A percentile compares a stretch with the other conserved stretches of the same genome.
phyloP scores from a whole-genome alignment of 1,284 basidiomycete species.

The Ceratobasidium sp. region DNA sequence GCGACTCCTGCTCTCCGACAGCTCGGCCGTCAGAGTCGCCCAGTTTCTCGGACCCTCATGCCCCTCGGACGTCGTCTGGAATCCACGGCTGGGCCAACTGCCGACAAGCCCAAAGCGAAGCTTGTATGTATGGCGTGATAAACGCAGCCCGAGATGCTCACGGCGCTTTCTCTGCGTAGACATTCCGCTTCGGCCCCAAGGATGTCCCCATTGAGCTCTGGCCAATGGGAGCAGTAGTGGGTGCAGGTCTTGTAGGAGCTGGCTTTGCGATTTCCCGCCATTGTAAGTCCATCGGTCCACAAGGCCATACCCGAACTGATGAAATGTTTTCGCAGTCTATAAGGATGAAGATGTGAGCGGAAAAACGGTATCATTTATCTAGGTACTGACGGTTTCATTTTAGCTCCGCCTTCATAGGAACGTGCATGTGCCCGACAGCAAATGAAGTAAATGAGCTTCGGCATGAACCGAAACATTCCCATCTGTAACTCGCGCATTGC shows the following conservation, averaged over 20 bases:
- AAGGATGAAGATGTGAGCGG: constrained; percentile 37
- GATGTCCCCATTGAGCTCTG: constrained; percentile 43
- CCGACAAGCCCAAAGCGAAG: constrained; percentile 26
- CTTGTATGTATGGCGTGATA: constrained; percentile 16
- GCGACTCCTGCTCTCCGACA: constrained; percentile 21
- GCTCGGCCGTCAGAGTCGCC: neutral
- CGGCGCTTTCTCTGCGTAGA: constrained; percentile 9
- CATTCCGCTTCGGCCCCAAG: constrained; percentile 41
- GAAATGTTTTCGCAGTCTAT: constrained; percentile 12
- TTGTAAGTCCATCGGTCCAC: constrained; percentile 7
- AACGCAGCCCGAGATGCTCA: neutral
- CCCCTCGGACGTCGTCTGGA: constrained; percentile 19
- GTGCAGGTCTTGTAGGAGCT: constrained; percentile 38
- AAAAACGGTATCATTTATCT: neutral
- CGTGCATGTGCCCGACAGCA: neutral
- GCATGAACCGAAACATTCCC: no score
- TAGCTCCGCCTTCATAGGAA: constrained; percentile 28
- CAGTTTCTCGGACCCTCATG: neutral
- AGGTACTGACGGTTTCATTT: constrained; percentile 14
- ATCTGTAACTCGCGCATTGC: no score
- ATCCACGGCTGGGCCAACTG: neutral
- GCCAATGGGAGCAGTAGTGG: constrained; percentile 40
- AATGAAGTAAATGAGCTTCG: no score
- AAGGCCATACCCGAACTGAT: neutral
- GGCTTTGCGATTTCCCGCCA: constrained; percentile 42